Evolutionary conservation across 108 stramenopile genomes (phyloP), one percentile per base, ranked within the genome.

Genomic region (Discostella stelligeroides): DNA sequence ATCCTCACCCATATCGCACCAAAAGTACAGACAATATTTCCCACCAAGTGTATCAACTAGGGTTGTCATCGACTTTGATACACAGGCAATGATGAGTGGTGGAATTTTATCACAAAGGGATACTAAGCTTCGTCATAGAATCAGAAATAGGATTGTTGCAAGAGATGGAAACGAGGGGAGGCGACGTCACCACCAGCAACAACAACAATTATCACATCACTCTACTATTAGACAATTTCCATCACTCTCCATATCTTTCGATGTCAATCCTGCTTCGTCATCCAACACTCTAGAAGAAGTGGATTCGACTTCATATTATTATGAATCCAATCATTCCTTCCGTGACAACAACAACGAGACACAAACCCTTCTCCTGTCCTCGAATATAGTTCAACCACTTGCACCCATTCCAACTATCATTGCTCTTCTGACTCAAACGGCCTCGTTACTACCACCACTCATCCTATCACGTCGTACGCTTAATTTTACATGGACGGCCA

Each of bases 401-500:
- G 3, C 34, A 45, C 55, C 59, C 9, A 38, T 58, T 42, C 60
- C 48, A 70, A 47, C 60, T 40, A 18, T 40, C 7, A 25, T 28
- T 20, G 20, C 24, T 21, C 39, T 72, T n/a, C 40, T 72, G 5
- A 38, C 27, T 29, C 71, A 72, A 55, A 63, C 71, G 6, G 34
- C 45, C 12, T 21, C 66, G 27, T 66, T 79, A 20, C 65, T 79
- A 50, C 77, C 77, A 25, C 47, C 70, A 23, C 70, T 79, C 29
- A 48, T 79, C 59, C 49, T 79, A 15, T 42, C 77, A 25, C 77
- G 77, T 14, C 70, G 77, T 39, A 17, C 69, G 10, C 45, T 76
- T 5, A 80, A 76, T 46, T 80, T 55, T 21, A 76, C 80, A 20
- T 60, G 60, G 25, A 61, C 56, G 5, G 80, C 80, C 25, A 28